Base-by-base conservation (phyloP, 23 red algal genomes). In the Gracilaria gracilis region DNA sequence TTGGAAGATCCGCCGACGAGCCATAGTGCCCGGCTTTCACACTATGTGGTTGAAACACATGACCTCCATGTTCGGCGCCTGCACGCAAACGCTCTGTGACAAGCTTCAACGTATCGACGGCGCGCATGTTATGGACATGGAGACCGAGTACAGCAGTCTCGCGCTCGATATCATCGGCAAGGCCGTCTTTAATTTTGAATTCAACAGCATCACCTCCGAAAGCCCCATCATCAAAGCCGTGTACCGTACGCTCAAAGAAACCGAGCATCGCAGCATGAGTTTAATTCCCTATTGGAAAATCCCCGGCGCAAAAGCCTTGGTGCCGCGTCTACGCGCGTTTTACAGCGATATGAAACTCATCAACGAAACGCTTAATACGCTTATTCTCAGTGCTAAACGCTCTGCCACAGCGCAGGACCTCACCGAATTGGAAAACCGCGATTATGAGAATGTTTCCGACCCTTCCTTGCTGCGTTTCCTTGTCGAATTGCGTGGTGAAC, bases 211-310 rank as follows among this genome's bases (percentile, higher is more conserved):
- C 37, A 83, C 24, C 31, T 64, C 42, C 50, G 88, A 92, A 62
- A 87, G 80, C 42, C 94, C 94, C 48, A 75, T 96, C 94, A 96
- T 96, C 87, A 96, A 96, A 51, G 94, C 94, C 46, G 94, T 96
- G 38, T 96, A 91, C 82, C 78, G 94, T 6, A 67, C 39, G 35
- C 94, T 96, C 75, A 88, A 86, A 4, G 94, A 96, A 82, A 89
- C 94, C 23, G 94, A 96, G 62, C 83, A 92, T 40, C 86, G 94
- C n/a, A 86, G 78, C 40, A 91, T 69, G 33, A 67, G 64, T n/a
- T 24, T 91, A 25, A 25, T 96, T 57, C 94, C 94, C 14, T 92
- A 92, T 54, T 96, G 94, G 94, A 96, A 96, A 47, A 46, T 95
- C 51, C 85, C 87, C 25, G 48, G 12, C 31, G 78, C 82, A 54